These are phyloP conservation scores for Ogataea philodendri DNA, from an alignment of 805 yeast species.

Conservation along the genomic window DNA sequence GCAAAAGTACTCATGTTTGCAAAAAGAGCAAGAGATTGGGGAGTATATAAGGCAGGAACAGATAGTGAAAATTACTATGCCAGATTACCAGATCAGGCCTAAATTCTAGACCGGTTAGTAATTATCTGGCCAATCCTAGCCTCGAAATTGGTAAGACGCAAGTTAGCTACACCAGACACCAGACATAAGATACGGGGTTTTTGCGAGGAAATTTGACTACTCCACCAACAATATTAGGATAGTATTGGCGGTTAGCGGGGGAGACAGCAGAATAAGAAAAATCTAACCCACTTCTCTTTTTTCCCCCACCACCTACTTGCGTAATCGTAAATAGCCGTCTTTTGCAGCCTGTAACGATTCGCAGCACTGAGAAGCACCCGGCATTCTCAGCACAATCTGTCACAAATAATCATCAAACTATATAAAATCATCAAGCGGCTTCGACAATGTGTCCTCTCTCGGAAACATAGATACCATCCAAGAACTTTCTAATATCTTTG, in stretches of 20 bases:
- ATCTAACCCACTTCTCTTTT: slow-evolving; percentile 1
- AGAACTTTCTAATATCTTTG: slow-evolving; percentile 99
- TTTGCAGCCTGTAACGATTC: slow-evolving; percentile 36
- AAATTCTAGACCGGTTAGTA: too few species aligned
- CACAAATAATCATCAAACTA: slow-evolving; percentile 11
- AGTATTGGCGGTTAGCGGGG: too few species aligned
- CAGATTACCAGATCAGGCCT: not conserved
- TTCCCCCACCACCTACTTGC: slow-evolving; percentile 17
- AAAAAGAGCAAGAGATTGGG: too few species aligned
- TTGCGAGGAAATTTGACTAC: too few species aligned
- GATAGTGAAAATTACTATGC: not conserved
- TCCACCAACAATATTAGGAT: too few species aligned
- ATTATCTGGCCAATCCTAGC: slow-evolving; percentile 1
- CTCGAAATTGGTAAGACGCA: not conserved
- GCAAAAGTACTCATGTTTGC: slow-evolving; percentile 10
- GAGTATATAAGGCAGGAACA: not conserved
- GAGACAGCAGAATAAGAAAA: too few species aligned
- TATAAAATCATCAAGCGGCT: slow-evolving; percentile 18
- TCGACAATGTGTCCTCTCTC: slow-evolving; percentile 86
- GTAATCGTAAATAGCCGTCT: slow-evolving; percentile 36
- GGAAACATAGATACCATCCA: slow-evolving; percentile 99
- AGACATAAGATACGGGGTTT: not conserved
- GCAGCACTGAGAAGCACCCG: slow-evolving; percentile 32
- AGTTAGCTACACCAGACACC: slow-evolving; percentile 4
- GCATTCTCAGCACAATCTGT: slow-evolving; percentile 22